These are phyloP conservation scores for Kandelia obovata DNA, from an alignment of 345 rosid species.

Conservation along the genomic window DNA sequence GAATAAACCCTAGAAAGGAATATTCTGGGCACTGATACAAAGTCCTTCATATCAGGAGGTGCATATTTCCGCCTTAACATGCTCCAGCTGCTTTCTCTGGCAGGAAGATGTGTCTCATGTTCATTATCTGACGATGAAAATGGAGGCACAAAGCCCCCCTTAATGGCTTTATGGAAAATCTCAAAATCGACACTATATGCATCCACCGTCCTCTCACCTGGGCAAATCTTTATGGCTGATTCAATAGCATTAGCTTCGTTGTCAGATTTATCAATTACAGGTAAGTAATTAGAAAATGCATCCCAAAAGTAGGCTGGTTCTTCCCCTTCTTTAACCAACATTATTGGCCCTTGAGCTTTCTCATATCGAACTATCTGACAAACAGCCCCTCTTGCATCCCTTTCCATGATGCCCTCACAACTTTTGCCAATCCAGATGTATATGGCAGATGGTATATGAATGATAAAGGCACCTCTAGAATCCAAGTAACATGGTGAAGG, in stretches of 20 bases:
- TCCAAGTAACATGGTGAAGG: conserved; percentile 78
- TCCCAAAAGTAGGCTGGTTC: conserved; percentile 88
- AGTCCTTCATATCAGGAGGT: conserved; percentile 64
- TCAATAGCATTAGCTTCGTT: conserved; percentile 31
- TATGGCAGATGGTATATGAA: conserved; percentile 78
- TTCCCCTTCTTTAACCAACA: conserved; percentile 77
- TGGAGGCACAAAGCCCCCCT: conserved; percentile 93
- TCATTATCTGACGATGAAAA: conserved; percentile 77
- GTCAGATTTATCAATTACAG: conserved; percentile 62
- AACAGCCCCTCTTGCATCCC: conserved; percentile 94
- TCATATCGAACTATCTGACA: conserved; percentile 95
- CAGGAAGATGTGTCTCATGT: conserved; percentile 88
- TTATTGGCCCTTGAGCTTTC: conserved; percentile 69
- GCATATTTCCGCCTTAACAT: conserved; percentile 79
- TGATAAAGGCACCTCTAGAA: conserved; percentile 95
- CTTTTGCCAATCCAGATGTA: conserved; percentile 90
- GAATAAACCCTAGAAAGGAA: conserved; percentile 82
- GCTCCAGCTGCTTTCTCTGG: conserved; percentile 95
- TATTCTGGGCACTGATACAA: conserved; percentile 56
- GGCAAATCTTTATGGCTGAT: conserved; percentile 34
- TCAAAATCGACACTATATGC: conserved; percentile 86
- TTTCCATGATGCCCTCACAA: conserved; percentile 86
- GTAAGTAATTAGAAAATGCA: conserved; percentile 68
- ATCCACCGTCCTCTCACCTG: conserved; percentile 70
- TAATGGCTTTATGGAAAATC: conserved; percentile 75